These are phyloP conservation scores for Phaffia rhodozyma DNA, from an alignment of 1,284 basidiomycete genomes.

Conservation along the genomic window DNA sequence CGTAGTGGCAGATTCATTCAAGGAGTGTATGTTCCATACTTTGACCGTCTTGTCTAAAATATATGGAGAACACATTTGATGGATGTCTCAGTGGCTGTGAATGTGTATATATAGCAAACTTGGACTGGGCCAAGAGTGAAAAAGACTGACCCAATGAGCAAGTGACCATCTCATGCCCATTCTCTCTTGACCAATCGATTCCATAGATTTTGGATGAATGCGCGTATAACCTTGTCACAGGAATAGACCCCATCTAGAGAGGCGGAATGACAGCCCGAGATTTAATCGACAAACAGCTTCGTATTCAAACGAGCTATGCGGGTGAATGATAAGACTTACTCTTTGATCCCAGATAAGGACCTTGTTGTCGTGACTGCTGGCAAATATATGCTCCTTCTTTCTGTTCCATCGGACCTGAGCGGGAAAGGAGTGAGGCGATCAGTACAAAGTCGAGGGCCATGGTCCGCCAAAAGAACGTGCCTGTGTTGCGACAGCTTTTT, in stretches of 20 bases:
- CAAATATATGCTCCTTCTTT: conserved; percentile 67
- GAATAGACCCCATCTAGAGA: conserved; percentile 74
- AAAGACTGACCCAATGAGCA: conserved; percentile 51
- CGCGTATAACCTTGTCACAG: conserved; percentile 59
- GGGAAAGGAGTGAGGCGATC: conserved; percentile 47
- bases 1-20: conserved; percentile 5
- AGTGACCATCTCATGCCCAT: conserved; percentile 66
- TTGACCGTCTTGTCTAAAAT: conserved; percentile 71
- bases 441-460: not conserved
- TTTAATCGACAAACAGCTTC: not conserved
- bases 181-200: conserved; percentile 78
- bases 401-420: conserved; percentile 96
- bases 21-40: conserved; percentile 48
- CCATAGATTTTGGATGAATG: conserved; percentile 86
- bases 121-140: not conserved
- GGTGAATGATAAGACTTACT: conserved; percentile 33
- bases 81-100: too few relatives aligned
- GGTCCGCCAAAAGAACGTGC: not conserved
- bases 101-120: not conserved
- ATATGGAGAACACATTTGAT: not conserved
- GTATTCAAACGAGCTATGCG: not conserved
- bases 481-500: not conserved
- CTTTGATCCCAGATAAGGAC: conserved; percentile 79
- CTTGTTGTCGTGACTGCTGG: conserved; percentile 71
- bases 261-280: not conserved